Evolutionary conservation across 148 eudicot species (phyloP).

Genomic region (Diospyros kaki): DNA sequence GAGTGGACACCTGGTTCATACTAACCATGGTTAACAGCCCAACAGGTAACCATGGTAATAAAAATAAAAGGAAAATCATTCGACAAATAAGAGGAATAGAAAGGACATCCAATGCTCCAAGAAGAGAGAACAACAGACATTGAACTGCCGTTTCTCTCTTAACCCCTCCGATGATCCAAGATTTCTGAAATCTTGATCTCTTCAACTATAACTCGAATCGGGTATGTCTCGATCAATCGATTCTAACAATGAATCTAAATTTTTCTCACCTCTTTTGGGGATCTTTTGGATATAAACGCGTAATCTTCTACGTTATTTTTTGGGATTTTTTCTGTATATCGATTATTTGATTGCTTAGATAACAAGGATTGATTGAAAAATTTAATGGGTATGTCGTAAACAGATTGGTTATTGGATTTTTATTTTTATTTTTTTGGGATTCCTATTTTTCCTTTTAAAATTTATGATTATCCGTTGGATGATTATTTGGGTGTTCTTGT

Average conservation of each 20-base stretch:
- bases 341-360: not conserved
- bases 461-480: not conserved
- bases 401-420: not conserved
- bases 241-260: not conserved
- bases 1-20: not conserved
- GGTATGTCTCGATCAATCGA: slow-evolving; percentile 26
- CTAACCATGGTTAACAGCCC: not conserved
- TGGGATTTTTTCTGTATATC: not conserved
- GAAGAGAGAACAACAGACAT: not conserved
- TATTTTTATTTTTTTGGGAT: not conserved
- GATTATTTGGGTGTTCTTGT: slow-evolving; percentile 4
- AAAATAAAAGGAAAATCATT: not conserved
- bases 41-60: not conserved
- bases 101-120: not conserved
- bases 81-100: too few relatives aligned
- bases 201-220: slow-evolving; percentile 8
- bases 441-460: not conserved
- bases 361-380: not conserved
- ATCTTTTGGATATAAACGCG: not conserved
- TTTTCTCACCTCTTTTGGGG: not conserved
- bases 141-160: not conserved
- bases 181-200: slow-evolving; percentile 2
- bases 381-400: not conserved
- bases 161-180: not conserved
- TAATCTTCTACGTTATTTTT: not conserved